Percentiles rank a stretch among this genome's conserved stretches.
Evolutionary conservation across 495 filamentous ascomycete genomes (phyloP).

Genomic region (Glutinoglossum americanum): DNA sequence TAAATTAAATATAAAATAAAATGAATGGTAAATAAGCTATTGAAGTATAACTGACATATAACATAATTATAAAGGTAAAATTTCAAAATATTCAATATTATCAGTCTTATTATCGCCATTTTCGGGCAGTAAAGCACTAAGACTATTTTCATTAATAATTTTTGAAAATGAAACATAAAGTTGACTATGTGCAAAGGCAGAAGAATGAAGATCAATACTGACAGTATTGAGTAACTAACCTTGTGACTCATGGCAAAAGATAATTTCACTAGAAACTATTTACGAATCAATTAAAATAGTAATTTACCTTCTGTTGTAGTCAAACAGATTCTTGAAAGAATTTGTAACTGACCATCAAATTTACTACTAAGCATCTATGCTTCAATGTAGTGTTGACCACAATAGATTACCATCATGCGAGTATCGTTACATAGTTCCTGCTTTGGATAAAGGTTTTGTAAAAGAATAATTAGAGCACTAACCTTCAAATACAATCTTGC

Average conservation of each 20-base stretch:
- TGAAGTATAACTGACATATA: no score
- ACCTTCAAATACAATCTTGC: neutral
- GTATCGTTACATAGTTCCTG: constrained; percentile 2
- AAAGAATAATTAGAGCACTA: constrained; percentile 3
- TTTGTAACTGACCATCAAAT: neutral
- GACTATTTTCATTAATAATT: neutral
- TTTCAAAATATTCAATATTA: neutral
- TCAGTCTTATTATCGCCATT: neutral
- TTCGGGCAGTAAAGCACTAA: neutral
- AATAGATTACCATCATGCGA: neutral
- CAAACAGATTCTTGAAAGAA: neutral
- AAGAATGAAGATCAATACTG: neutral
- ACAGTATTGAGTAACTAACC: neutral
- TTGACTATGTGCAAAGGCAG: neutral
- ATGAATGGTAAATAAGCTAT: no score
- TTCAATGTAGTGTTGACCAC: neutral
- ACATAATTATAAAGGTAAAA: neutral
- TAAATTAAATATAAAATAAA: no score
- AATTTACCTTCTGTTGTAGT: neutral
- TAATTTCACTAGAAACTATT: constrained; percentile 7
- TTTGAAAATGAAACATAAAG: neutral
- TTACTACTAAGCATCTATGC: neutral
- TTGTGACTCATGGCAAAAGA: constrained; percentile 10
- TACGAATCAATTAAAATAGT: neutral
- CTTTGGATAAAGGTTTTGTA: constrained; percentile 1